Percentiles rank a stretch among this genome's conserved stretches.
Conservation (phyloP, 1,284 basidiomycete species). For the Naganishia sp. region DNA sequence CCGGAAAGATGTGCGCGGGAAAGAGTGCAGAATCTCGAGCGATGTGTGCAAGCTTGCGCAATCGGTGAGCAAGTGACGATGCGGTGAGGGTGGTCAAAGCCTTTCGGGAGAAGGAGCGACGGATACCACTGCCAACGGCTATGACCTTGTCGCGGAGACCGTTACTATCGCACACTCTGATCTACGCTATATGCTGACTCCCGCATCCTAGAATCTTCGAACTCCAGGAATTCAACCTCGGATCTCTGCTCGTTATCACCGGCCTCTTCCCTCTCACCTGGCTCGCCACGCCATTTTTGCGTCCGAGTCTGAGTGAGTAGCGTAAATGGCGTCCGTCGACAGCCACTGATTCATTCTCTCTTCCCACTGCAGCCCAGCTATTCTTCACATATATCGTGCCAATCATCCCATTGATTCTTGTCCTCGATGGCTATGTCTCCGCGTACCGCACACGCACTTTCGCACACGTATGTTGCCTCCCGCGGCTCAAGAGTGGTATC, state of each 20-base stretch:
- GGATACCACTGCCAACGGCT: too few species aligned
- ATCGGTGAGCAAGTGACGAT: too few species aligned
- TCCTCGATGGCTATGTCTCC: slow-evolving; percentile 46
- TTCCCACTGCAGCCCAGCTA: slow-evolving; percentile 37
- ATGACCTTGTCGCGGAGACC: too few species aligned
- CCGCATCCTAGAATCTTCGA: slow-evolving; percentile 45
- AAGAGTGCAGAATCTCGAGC: too few species aligned
- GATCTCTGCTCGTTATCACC: slow-evolving; percentile 40
- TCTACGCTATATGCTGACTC: background rate
- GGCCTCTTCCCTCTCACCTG: slow-evolving; percentile 39
- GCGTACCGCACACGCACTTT: slow-evolving; percentile 41
- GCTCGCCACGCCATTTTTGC: slow-evolving; percentile 41
- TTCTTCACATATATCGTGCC: slow-evolving; percentile 49
- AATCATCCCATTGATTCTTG: slow-evolving; percentile 44
- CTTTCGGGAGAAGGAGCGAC: too few species aligned
- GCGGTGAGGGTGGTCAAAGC: too few species aligned
- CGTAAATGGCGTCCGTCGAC: too few species aligned
- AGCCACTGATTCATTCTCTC: background rate
- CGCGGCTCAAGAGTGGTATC: background rate
- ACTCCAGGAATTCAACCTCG: slow-evolving; percentile 42
- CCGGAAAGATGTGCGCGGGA: too few species aligned
- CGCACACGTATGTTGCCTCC: slow-evolving; percentile 27
- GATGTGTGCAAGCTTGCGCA: too few species aligned
- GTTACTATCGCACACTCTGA: too few species aligned
- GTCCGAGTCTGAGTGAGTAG: slow-evolving; percentile 41